phyloP scores from a whole-genome alignment of 768 basidiomycete genomes.

The Tubosaeta sp. region DNA sequence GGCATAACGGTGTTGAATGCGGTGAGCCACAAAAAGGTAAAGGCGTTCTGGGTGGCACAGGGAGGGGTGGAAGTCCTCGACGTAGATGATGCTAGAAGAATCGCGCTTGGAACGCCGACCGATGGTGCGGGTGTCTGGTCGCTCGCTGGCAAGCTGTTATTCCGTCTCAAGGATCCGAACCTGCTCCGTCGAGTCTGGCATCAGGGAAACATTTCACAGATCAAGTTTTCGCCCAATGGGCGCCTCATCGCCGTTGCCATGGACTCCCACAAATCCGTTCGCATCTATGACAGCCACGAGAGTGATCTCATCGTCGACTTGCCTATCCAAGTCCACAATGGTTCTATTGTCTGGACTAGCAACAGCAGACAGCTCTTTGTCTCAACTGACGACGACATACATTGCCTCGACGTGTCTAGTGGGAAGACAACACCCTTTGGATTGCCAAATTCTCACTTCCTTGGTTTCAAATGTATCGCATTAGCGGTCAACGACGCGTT shows the following conservation, averaged over 20 bases:
- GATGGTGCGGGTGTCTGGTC: background rate
- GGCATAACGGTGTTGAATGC: background rate
- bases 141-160: background rate
- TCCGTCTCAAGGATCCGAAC: background rate
- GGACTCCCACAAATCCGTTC: background rate
- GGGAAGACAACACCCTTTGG: background rate
- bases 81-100: background rate
- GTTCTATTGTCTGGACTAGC: constrained; percentile 1
- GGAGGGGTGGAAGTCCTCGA: background rate
- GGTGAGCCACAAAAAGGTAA: background rate
- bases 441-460: background rate
- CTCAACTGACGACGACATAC: background rate
- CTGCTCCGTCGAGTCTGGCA: no score
- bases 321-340: background rate
- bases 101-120: background rate
- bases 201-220: background rate
- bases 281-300: background rate
- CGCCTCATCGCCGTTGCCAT: background rate
- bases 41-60: background rate
- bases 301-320: background rate
- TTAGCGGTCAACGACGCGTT: background rate
- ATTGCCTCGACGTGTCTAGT: background rate
- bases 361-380: background rate
- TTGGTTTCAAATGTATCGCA: background rate
- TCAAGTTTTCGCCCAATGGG: constrained; percentile 6